Conservation (phyloP, 1,139 yeast genomes). For the Geotrichum klebahnii region DNA sequence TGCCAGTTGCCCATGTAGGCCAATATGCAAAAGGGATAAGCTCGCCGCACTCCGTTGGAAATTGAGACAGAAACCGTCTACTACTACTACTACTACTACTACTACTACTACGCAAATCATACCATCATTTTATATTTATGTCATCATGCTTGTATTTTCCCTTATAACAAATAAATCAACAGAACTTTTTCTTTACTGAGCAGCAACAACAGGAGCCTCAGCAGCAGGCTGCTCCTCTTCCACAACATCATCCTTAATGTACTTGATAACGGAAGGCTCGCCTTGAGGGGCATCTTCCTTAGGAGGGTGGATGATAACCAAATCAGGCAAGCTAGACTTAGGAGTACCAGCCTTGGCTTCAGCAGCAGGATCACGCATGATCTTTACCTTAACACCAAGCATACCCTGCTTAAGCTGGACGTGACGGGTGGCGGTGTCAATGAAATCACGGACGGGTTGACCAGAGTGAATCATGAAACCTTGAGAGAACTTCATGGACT, state of each 20-base stretch:
- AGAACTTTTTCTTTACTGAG: conserved; percentile 18
- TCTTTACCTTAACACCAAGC: conserved; percentile 98
- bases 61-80: no score
- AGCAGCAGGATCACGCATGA: conserved; percentile 97
- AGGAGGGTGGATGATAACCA: conserved; percentile 91
- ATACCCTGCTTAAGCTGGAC: conserved; percentile 99
- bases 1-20: no score
- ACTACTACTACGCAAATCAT: no score
- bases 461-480: conserved; percentile 99
- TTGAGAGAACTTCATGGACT: conserved; percentile 99
- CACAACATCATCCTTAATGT: conserved; percentile 33
- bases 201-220: conserved; percentile 21
- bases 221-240: conserved; percentile 28
- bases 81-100: no score
- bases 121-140: no score
- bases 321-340: conserved; percentile 82
- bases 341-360: conserved; percentile 81
- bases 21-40: no score
- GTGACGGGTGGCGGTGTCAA: conserved; percentile 99
- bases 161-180: no score
- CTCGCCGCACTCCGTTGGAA: no score
- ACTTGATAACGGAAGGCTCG: conserved; percentile 67
- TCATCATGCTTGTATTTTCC: no score
- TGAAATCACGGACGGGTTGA: conserved; percentile 99
- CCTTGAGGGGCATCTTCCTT: conserved; percentile 90